Conservation (phyloP, 1,284 basidiomycete species). For the Ustilago esculenta region DNA sequence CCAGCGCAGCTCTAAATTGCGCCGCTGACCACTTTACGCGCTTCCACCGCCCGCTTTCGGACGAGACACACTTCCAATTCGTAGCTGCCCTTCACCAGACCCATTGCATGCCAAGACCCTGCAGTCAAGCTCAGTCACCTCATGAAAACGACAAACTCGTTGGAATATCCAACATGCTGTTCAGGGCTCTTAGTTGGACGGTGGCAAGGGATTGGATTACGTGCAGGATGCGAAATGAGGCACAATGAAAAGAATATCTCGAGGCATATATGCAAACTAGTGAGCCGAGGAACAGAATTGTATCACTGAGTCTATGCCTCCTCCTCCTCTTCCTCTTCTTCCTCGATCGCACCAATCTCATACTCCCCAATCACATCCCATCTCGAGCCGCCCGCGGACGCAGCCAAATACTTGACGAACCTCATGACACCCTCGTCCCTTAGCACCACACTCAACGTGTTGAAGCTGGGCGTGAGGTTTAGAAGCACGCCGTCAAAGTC, state of each 20-base stretch:
- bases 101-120: too few species aligned
- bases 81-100: too few species aligned
- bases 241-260: too few species aligned
- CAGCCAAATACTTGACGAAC: conserved; percentile 65
- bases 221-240: background rate
- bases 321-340: conserved; percentile 53
- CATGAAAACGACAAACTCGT: too few species aligned
- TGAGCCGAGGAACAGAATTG: too few species aligned
- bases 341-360: conserved; percentile 58
- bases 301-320: too few species aligned
- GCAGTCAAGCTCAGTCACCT: too few species aligned
- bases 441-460: conserved; percentile 86
- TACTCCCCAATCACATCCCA: conserved; percentile 66
- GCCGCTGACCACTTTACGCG: conserved; percentile 23
- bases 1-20: background rate
- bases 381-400: conserved; percentile 60
- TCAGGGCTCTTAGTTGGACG: too few species aligned
- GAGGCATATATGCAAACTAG: too few species aligned
- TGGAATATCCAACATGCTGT: too few species aligned
- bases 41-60: conserved; percentile 4
- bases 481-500: conserved; percentile 84
- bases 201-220: too few species aligned
- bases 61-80: conserved; percentile 23
- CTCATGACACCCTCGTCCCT: conserved; percentile 89
- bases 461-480: conserved; percentile 89